Percentiles rank a stretch among this genome's conserved stretches.
phyloP scores from a whole-genome alignment of 2,329 filamentous ascomycete genomes.

The Coniella lustricola region DNA sequence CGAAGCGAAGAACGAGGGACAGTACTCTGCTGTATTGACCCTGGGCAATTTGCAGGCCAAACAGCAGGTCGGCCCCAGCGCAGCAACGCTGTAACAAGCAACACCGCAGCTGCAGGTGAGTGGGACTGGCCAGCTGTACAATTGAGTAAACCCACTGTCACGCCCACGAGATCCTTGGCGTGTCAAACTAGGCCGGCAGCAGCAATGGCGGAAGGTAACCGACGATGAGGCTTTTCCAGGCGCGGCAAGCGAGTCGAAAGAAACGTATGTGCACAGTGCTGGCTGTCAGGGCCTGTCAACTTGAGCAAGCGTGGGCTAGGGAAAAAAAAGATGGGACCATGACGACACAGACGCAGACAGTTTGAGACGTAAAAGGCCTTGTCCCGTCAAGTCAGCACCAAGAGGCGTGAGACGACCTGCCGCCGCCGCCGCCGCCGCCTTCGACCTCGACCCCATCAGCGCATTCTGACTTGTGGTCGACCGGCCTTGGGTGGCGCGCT shows the following conservation, averaged over 20 bases:
- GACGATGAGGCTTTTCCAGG: background rate
- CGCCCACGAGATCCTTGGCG: background rate
- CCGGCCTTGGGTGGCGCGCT: too few relatives aligned
- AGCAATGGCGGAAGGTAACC: background rate
- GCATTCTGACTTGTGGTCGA: too few relatives aligned
- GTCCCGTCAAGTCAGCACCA: too few relatives aligned
- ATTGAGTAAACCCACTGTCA: background rate
- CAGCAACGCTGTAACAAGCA: background rate
- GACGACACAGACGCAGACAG: background rate
- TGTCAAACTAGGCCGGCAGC: background rate
- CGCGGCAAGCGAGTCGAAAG: constrained; percentile 1
- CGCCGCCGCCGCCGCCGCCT: too few relatives aligned
- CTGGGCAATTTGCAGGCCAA: background rate
- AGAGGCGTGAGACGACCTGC: too few relatives aligned
- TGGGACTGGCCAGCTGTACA: constrained; percentile 2
- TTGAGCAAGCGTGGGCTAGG: too few relatives aligned
- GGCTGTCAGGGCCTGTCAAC: background rate
- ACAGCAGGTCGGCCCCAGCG: background rate
- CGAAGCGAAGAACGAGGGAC: background rate
- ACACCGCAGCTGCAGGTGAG: background rate
- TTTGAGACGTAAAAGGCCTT: background rate
- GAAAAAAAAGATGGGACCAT: background rate
- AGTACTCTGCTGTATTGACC: background rate
- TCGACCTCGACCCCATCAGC: background rate
- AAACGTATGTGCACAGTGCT: background rate